Base-by-base conservation (phyloP, 2,329 filamentous ascomycete genomes). In the Achaetomium macrosporum region DNA sequence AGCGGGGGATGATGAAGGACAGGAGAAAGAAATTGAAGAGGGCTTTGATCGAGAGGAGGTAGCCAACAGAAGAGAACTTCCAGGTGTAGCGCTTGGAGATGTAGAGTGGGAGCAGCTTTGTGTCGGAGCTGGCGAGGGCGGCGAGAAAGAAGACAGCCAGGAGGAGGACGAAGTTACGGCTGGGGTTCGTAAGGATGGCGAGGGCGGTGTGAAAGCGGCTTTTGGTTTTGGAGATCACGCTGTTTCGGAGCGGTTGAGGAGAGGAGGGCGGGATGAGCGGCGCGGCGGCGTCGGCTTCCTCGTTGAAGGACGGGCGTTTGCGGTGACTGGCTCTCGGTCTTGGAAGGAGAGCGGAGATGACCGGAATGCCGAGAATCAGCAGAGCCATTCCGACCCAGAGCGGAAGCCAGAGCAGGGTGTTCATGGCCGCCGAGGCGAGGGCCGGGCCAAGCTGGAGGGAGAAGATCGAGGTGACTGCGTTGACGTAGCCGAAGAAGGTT, bases 401-500 rank as follows among this genome's bases (percentile, higher is more conserved):
- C 0, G 75, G 75, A 1, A 77, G 63, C 66, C 72, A 73, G 2
- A 77, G 59, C 1, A 67, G 57, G 5, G 71, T 1, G 3, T 65
- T 69, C 75, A 78, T 77, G 9, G 71, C 71, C 2, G 68, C 68
- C 1, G 73, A 72, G 6, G 75, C 73, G 12, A 77, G 59, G 0
- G 73, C 73, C 0, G 75, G 75, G 0, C 75, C 75, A 2, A 74
- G 64, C 31, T 62, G 60, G 15, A 76, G 66, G 1, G 70, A 70
- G 13, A 77, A 71, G 0, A 76, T 69, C 45, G 76, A 76, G 2
- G 74, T 69, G 6, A 76, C 62, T 3, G 75, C 75, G 58, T 73
- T 74, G 65, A 76, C 74, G 63, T 75, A 76, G 31, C 74, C 75
- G 58, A 77, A 77, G 58, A 74, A 76, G 2, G 73, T 73, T 9